Evolutionary conservation across 139 green algal species (phyloP).

Genomic region (Protoeuglena noctilucae): DNA sequence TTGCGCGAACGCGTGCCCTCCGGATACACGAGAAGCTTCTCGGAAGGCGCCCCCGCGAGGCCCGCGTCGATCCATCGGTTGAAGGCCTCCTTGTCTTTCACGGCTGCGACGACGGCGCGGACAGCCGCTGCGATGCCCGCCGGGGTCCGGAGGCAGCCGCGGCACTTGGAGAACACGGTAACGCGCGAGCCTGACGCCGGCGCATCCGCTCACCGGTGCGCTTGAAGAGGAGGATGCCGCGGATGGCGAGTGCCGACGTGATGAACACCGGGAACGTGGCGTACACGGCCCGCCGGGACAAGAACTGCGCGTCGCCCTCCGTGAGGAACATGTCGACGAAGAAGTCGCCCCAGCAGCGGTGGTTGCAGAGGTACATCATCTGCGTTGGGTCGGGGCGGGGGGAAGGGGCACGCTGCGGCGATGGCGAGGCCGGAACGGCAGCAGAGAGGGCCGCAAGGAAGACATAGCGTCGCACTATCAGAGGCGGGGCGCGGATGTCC

Average conservation of each 20-base stretch:
- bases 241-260: conserved; percentile 28
- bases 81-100: background rate
- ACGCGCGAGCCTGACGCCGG: no score
- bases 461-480: background rate
- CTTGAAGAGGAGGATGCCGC: conserved; percentile 63
- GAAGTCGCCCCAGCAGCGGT: conserved; percentile 80
- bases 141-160: background rate
- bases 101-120: background rate
- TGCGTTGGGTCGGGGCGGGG: background rate
- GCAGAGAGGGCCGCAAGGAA: background rate
- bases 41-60: conserved; percentile 1
- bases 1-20: conserved; percentile 33
- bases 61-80: conserved; percentile 1
- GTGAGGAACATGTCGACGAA: conserved; percentile 69
- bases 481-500: background rate
- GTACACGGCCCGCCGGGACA: conserved; percentile 61
- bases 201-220: no score
- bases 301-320: conserved; percentile 48
- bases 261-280: conserved; percentile 75
- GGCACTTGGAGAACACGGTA: background rate
- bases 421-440: background rate
- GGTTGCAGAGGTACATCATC: conserved; percentile 52
- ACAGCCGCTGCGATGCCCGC: conserved; percentile 30
- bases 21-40: conserved; percentile 9
- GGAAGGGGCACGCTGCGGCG: background rate